A percentile compares a stretch with the other conserved stretches of the same genome.
Evolutionary conservation across 805 yeast genomes (phyloP).

Genomic region (Clavispora vitiphila): DNA sequence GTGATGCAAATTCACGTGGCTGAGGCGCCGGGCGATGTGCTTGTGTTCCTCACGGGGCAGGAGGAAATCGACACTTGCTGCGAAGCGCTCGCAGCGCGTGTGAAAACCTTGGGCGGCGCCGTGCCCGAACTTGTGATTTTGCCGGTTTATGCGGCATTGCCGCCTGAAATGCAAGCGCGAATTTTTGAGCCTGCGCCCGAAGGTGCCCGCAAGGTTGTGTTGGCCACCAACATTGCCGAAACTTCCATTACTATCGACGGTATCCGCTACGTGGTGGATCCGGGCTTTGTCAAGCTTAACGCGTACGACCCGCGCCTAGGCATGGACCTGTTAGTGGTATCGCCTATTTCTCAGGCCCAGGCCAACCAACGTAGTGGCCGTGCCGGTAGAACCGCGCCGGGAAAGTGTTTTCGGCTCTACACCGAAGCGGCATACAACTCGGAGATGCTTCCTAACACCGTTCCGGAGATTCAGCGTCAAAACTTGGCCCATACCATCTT

Average conservation of each 20-base stretch:
- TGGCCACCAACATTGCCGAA: conserved; percentile 96
- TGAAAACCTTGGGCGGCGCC: conserved; percentile 57
- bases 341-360: conserved; percentile 91
- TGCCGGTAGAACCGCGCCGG: conserved; percentile 97
- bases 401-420: conserved; percentile 87
- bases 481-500: conserved; percentile 79
- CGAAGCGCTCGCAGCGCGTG: conserved; percentile 61
- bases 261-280: conserved; percentile 84
- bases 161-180: conserved; percentile 81
- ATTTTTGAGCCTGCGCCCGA: conserved; percentile 87
- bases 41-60: conserved; percentile 85
- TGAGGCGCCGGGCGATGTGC: conserved; percentile 72
- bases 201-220: conserved; percentile 79
- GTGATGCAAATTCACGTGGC: conserved; percentile 82
- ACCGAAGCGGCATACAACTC: conserved; percentile 74
- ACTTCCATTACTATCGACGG: conserved; percentile 96
- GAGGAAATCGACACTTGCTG: conserved; percentile 92
- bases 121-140: conserved; percentile 67
- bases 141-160: conserved; percentile 89
- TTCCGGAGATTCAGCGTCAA: conserved; percentile 90
- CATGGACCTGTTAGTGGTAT: conserved; percentile 80
- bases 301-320: conserved; percentile 85
- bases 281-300: conserved; percentile 89
- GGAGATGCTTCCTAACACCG: conserved; percentile 74
- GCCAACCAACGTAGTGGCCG: conserved; percentile 95